These are phyloP conservation scores for Sporothrix pallida DNA, from an alignment of 2,329 filamentous ascomycete genomes.

Conservation along the genomic window DNA sequence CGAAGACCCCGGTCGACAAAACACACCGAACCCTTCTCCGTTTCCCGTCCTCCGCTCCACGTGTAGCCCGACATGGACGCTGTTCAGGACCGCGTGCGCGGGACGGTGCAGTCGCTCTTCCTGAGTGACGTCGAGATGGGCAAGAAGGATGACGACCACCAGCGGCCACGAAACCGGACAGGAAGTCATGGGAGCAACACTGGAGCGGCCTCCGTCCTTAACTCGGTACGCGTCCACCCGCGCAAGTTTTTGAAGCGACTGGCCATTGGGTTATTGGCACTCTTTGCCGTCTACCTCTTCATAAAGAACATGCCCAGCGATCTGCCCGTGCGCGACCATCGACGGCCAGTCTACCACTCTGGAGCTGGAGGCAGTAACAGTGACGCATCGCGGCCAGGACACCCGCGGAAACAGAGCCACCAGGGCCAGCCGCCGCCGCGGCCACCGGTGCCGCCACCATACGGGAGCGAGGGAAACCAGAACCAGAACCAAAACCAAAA, in stretches of 20 bases:
- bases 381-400: constrained; percentile 35
- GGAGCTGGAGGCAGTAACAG: not conserved
- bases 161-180: not conserved
- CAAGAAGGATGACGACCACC: constrained; percentile 66
- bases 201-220: constrained; percentile 46
- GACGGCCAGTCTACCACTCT: constrained; percentile 47
- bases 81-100: constrained; percentile 33
- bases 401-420: not conserved
- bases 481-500: too few species aligned
- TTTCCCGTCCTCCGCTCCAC: too few species aligned
- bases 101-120: constrained; percentile 55
- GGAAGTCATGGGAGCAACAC: constrained; percentile 36
- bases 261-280: constrained; percentile 52
- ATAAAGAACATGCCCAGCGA: constrained; percentile 65
- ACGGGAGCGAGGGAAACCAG: too few species aligned
- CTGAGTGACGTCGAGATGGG: constrained; percentile 61
- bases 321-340: constrained; percentile 48
- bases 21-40: not conserved
- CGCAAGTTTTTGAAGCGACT: constrained; percentile 63
- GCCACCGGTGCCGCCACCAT: not conserved
- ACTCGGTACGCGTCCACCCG: constrained; percentile 51
- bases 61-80: constrained; percentile 15
- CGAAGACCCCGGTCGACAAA: not conserved
- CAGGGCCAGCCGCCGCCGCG: not conserved
- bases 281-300: constrained; percentile 66